Conservation (phyloP, 345 rosid species). For the Populus euphratica region DNA sequence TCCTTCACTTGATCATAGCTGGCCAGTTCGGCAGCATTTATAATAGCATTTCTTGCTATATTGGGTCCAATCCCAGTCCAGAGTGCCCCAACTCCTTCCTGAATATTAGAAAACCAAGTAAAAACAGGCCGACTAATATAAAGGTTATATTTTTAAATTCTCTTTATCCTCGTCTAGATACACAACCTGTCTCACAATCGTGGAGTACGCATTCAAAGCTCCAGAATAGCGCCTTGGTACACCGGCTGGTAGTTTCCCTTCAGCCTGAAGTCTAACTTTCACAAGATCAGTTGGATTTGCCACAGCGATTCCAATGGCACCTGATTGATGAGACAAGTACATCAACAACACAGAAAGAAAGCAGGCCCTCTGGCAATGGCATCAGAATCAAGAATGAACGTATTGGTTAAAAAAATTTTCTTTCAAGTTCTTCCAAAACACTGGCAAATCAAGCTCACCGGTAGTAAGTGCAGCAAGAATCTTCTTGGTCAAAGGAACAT, state of each 20-base stretch:
- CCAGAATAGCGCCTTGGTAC: slow-evolving; percentile 95
- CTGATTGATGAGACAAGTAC: slow-evolving; percentile 38
- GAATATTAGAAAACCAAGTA: slow-evolving; percentile 22
- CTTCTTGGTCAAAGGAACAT: slow-evolving; percentile 89
- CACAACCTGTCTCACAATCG: slow-evolving; percentile 82
- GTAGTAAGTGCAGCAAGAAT: slow-evolving; percentile 97
- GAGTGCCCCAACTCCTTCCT: slow-evolving; percentile 92
- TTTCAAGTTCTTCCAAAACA: not conserved
- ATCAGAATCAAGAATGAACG: not conserved
- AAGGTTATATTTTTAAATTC: not conserved
- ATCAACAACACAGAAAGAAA: not conserved
- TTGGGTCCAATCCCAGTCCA: slow-evolving; percentile 99
- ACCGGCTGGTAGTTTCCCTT: slow-evolving; percentile 91
- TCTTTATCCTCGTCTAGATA: slow-evolving; percentile 18
- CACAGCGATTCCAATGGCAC: slow-evolving; percentile 75
- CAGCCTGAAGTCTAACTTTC: slow-evolving; percentile 98
- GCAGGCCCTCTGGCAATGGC: not conserved
- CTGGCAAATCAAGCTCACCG: slow-evolving; percentile 47
- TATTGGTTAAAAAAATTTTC: not conserved
- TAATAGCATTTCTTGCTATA: slow-evolving; percentile 84
- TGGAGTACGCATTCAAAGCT: slow-evolving; percentile 87
- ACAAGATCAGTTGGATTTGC: slow-evolving; percentile 99
- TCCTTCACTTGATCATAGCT: slow-evolving; percentile 96
- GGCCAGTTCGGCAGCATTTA: slow-evolving; percentile 98
- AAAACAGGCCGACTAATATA: slow-evolving; percentile 15